Evolutionary conservation across 2,329 filamentous ascomycete genomes (phyloP).

Genomic region (Remersonia thermophila): DNA sequence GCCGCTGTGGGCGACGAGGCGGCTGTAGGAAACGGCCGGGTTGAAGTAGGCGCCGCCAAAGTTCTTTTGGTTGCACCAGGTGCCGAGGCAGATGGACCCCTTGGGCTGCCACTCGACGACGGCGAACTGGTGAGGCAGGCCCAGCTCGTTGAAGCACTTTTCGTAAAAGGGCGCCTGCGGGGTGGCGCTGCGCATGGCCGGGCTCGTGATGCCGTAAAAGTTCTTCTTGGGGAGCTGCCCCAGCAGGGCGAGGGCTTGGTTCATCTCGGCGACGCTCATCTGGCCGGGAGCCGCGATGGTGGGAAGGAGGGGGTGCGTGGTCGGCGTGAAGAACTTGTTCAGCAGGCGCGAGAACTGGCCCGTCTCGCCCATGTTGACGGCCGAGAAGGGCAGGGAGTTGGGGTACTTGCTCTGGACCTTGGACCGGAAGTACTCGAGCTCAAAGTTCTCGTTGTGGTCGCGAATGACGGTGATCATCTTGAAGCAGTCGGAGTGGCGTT

Average conservation of each 20-base stretch:
- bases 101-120: constrained; percentile 60
- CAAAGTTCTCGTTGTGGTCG: constrained; percentile 76
- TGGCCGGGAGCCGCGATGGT: constrained; percentile 79
- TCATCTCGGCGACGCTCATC: constrained; percentile 76
- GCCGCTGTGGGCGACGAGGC: constrained; percentile 44
- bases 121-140: constrained; percentile 71
- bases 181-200: constrained; percentile 47
- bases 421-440: constrained; percentile 79
- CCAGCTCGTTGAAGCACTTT: constrained; percentile 69
- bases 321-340: constrained; percentile 78
- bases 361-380: constrained; percentile 77
- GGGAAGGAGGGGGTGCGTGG: constrained; percentile 73
- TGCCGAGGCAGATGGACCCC: constrained; percentile 53
- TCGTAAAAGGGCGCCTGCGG: constrained; percentile 77
- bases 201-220: constrained; percentile 68
- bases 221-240: constrained; percentile 69
- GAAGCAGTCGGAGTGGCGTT: constrained; percentile 69
- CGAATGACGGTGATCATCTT: constrained; percentile 84
- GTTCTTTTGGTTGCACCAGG: constrained; percentile 57
- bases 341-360: constrained; percentile 74
- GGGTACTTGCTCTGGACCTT: constrained; percentile 58
- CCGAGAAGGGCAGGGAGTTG: constrained; percentile 61
- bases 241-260: constrained; percentile 63
- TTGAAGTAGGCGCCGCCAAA: constrained; percentile 78
- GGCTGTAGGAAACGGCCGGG: constrained; percentile 51